Base-by-base conservation (phyloP, 768 basidiomycete species). In the Mycena vitilis region DNA sequence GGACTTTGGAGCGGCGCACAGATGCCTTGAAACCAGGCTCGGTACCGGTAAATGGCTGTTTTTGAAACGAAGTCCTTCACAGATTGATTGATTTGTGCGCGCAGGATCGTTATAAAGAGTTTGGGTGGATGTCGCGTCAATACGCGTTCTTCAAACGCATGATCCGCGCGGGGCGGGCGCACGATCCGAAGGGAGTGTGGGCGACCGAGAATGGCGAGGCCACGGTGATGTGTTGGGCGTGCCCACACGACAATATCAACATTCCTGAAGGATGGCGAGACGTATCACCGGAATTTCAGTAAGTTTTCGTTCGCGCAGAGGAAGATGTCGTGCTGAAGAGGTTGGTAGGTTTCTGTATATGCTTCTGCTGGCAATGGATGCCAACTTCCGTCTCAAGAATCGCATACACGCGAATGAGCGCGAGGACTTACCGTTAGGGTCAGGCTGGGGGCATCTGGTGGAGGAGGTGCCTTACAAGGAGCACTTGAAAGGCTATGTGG, bases 191-290 rank as follows among this genome's bases (percentile, higher is more conserved):
- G 1, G 53, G 56, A 2, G 15, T 74, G 37, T 1, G 18, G 20
- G 12, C 22, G 4, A 72, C 71, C 4, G 9, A 10, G 13, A n/a
- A 42, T 4, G 73, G 73, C 11, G 69, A 36, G 11, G 38, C 40
- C 3, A 66, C 73, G 6, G 69, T 70, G 1, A n/a, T 57, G 16
- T 73, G 73, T 44, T 72, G 71, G 71, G 63, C 73, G 9, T 74
- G 73, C 36, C 71, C 73, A 4, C 69, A 69, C 7, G 42, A 53
- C 10, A 63, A 47, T 20, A 53, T 45, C 4, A 74, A 74, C 48
- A 56, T 74, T 0, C 74, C 70, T 5, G 68, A 51, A 1, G 62
- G 60, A 12, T 74, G 74, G 74, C 20, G 61, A 16, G 40, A 57
- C 5, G 71, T 68, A 9, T n/a, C 48, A 5, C 23, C 40, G 8